These are phyloP conservation scores for Tetrahymena malaccensis DNA, from an alignment of 73 alveolate genomes.

Conservation along the genomic window DNA sequence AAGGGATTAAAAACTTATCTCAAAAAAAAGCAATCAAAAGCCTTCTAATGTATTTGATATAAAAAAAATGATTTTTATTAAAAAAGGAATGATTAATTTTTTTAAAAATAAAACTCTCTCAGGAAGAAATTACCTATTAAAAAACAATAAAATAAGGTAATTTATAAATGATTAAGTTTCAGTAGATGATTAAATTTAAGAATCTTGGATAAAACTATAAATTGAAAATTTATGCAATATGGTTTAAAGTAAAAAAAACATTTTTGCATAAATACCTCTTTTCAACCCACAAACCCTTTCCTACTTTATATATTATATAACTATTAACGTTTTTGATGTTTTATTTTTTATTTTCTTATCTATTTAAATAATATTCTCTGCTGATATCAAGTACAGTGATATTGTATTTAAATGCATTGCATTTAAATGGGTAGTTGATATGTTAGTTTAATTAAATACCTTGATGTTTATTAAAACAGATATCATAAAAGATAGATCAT, in stretches of 20 bases:
- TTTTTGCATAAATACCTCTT: background rate
- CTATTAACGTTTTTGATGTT: background rate
- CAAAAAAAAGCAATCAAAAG: background rate
- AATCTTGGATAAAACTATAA: background rate
- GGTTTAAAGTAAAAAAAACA: background rate
- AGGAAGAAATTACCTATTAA: background rate
- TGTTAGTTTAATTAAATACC: background rate
- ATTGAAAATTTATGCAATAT: background rate
- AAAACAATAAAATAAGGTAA: too few relatives aligned
- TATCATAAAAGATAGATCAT: background rate
- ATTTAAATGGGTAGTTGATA: background rate
- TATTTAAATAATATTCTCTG: background rate
- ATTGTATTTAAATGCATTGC: background rate
- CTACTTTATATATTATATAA: too few relatives aligned
- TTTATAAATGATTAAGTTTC: background rate
- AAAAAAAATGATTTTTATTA: background rate
- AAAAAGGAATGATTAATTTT: background rate
- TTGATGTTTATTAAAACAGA: background rate
- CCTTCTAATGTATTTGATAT: background rate
- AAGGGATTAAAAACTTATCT: background rate
- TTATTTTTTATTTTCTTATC: background rate
- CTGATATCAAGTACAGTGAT: background rate
- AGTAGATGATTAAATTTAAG: background rate
- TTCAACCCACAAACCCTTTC: background rate
- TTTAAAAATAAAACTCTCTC: background rate